Conservation (phyloP, 2,329 filamentous ascomycete species). For the Thelonectria blattea region DNA sequence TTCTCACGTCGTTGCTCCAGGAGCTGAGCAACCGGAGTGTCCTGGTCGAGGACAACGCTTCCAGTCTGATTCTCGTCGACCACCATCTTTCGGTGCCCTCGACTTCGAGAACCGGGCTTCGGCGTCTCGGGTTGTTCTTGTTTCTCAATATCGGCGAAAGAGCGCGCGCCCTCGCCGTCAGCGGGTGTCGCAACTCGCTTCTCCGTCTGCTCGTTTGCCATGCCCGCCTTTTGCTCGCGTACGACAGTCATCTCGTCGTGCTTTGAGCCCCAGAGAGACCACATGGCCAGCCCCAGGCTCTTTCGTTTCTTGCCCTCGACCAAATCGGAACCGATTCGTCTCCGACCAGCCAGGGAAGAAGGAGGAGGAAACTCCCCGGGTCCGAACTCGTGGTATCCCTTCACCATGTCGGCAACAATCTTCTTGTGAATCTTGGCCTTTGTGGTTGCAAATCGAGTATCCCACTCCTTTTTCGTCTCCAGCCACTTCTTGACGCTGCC, state of each 20-base stretch:
- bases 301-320: conserved; percentile 60
- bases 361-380: conserved; percentile 80
- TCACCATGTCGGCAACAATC: conserved; percentile 73
- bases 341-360: conserved; percentile 78
- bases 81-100: conserved; percentile 54
- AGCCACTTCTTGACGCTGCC: conserved; percentile 86
- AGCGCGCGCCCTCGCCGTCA: conserved; percentile 52
- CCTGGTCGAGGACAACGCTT: conserved; percentile 40
- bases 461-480: conserved; percentile 73
- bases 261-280: conserved; percentile 87
- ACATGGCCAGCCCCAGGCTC: conserved; percentile 80
- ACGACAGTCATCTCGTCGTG: conserved; percentile 80
- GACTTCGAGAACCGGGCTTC: conserved; percentile 41
- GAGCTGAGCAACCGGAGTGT: conserved; percentile 52
- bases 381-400: conserved; percentile 73
- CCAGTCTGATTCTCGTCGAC: conserved; percentile 58
- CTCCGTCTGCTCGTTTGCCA: conserved; percentile 50
- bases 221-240: conserved; percentile 60
- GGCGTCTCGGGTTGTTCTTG: conserved; percentile 43
- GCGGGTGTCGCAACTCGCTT: conserved; percentile 42
- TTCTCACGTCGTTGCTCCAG: conserved; percentile 50
- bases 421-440: conserved; percentile 76
- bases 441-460: conserved; percentile 71
- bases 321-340: conserved; percentile 54
- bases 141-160: conserved; percentile 48